These are phyloP conservation scores for Balakata baccata DNA, from an alignment of 345 rosid genomes.

Conservation along the genomic window DNA sequence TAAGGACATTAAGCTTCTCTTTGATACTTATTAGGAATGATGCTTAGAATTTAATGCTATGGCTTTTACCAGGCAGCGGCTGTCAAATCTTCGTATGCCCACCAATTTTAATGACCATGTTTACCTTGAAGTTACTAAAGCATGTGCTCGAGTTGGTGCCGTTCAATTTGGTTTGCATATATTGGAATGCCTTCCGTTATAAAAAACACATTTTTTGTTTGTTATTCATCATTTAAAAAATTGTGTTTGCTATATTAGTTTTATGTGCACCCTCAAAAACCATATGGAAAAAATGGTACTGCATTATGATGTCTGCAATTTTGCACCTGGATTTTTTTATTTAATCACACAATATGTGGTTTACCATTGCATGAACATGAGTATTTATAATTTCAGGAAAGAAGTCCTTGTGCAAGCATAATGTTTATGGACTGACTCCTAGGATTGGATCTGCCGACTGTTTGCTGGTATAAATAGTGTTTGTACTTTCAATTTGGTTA, in stretches of 20 bases:
- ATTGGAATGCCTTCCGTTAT: not conserved
- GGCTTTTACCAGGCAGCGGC: slow-evolving; percentile 50
- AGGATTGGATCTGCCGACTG: slow-evolving; percentile 69
- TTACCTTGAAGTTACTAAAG: slow-evolving; percentile 75
- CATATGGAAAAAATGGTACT: not conserved
- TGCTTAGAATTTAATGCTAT: not conserved
- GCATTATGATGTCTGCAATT: not conserved
- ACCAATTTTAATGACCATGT: slow-evolving; percentile 71
- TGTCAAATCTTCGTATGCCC: slow-evolving; percentile 78
- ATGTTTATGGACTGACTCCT: slow-evolving; percentile 74
- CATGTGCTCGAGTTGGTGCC: slow-evolving; percentile 69
- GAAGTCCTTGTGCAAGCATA: slow-evolving; percentile 73
- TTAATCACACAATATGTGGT: not conserved
- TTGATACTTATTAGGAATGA: slow-evolving; percentile 23
- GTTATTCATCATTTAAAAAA: not conserved
- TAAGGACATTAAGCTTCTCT: slow-evolving; percentile 71
- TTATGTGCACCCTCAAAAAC: not conserved
- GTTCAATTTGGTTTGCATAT: slow-evolving; percentile 61
- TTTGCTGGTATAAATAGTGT: slow-evolving; percentile 51
- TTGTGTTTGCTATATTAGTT: slow-evolving; percentile 12
- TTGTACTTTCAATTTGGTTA: slow-evolving; percentile 8
- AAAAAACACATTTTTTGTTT: not conserved
- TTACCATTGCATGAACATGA: not conserved
- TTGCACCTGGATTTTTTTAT: not conserved
- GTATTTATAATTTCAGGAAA: slow-evolving; percentile 50